These are phyloP conservation scores for Colletotrichum musicola DNA, from an alignment of 2,329 filamentous ascomycete species.

Conservation along the genomic window DNA sequence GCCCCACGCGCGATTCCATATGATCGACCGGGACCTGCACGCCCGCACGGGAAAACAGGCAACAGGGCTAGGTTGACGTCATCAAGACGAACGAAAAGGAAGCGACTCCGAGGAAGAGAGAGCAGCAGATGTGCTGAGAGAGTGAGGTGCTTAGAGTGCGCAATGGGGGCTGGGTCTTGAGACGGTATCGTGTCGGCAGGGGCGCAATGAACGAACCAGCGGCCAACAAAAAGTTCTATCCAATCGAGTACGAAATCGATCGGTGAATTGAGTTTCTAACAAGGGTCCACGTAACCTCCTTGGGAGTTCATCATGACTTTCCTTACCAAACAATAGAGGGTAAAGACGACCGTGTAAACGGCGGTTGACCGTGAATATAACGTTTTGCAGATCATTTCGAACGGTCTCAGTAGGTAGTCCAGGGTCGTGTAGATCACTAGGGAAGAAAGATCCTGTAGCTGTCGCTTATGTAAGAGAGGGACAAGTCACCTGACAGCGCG, in stretches of 20 bases:
- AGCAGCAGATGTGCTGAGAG: neutral
- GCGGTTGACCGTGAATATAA: conserved; percentile 29
- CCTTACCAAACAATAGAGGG: neutral
- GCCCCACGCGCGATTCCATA: neutral
- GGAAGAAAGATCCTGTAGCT: too few species aligned
- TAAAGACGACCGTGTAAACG: neutral
- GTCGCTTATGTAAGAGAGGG: neutral
- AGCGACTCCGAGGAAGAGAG: neutral
- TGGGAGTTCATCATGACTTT: neutral
- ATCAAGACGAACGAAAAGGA: neutral
- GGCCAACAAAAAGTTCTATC: neutral
- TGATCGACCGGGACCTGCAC: conserved; percentile 33
- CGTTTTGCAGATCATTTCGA: conserved; percentile 30
- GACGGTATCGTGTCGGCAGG: neutral
- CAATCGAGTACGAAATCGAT: neutral
- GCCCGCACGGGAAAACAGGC: conserved; percentile 21
- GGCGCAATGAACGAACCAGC: neutral
- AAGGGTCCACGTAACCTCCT: conserved; percentile 9
- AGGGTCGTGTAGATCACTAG: neutral
- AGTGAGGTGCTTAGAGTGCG: neutral
- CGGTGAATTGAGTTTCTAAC: conserved; percentile 18
- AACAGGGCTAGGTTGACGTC: conserved; percentile 29
- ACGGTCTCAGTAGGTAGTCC: neutral
- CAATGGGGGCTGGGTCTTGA: neutral
- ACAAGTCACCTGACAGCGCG: conserved; percentile 36